Evolutionary conservation across 2,329 filamentous ascomycete genomes (phyloP), one percentile per base, ranked within the genome.

Genomic region (Bisporella sp.): DNA sequence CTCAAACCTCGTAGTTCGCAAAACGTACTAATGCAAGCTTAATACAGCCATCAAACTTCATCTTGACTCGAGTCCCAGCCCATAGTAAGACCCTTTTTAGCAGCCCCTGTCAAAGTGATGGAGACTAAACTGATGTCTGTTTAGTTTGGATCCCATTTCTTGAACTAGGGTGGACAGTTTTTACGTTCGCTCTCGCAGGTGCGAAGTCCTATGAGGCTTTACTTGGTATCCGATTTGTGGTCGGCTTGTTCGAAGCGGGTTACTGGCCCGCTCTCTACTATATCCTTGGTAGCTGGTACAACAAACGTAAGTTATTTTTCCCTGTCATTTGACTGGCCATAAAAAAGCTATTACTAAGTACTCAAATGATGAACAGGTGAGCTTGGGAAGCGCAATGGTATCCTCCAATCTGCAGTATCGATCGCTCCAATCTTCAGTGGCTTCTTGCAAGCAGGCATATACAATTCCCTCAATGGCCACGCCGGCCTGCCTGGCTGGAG

Each of bases 221-320:
- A 60, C 79, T 80, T 72, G 77, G 73, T 4, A 78, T 82, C 55
- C 73, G 78, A 8, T 74, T 75, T 62, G 71, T 76, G 53, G 71
- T 73, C 54, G 77, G 76, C 8, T 66, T 81, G 13, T 73, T 74
- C 47, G 78, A 82, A 64, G 71, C 74, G 0, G 75, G 72, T 6
- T 78, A 75, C 3, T 81, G 79, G 52, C 73, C 76, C 11, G 74
- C 74, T 28, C 69, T 75, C 0, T 77, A 79, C 54, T 81, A 79
- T 55, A 73, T 81, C 53, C 68, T 81, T 1, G 77, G 78, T 1
- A 74, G 72, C 0, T 82, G 79, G 79, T 82, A 82, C 59, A 80
- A 72, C 0, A 73, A 74, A 52, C 67, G 69, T 41, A 77, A 81
- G 62, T 21, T 21, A 21, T 21, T 21, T 21, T 21, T 3, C 21